Conservation (phyloP, 2,329 filamentous ascomycete genomes). For the Parafenestella ontariensis region DNA sequence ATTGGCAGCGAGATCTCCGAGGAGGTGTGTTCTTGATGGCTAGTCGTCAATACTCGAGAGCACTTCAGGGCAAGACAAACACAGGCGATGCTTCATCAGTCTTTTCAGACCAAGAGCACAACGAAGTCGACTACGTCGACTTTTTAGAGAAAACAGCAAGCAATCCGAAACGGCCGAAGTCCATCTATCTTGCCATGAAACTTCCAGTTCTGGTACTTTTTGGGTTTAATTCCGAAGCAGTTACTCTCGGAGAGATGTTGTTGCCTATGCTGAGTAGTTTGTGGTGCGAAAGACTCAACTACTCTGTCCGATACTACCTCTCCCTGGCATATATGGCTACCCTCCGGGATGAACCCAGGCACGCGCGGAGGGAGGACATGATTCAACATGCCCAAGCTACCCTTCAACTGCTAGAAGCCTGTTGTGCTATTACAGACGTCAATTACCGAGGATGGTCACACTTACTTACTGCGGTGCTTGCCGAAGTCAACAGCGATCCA, state of each 20-base stretch:
- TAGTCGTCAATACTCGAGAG: slow-evolving; percentile 70
- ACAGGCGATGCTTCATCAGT: slow-evolving; percentile 60
- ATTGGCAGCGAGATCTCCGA: slow-evolving; percentile 74
- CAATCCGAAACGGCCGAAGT: slow-evolving; percentile 69
- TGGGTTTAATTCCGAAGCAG: slow-evolving; percentile 52
- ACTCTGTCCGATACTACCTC: slow-evolving; percentile 53
- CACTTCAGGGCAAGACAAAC: slow-evolving; percentile 76
- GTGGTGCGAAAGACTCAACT: slow-evolving; percentile 54
- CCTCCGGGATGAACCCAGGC: slow-evolving; percentile 47
- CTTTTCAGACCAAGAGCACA: slow-evolving; percentile 73
- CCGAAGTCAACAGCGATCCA: slow-evolving; percentile 66
- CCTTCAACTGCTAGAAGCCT: slow-evolving; percentile 68
- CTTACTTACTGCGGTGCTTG: slow-evolving; percentile 71
- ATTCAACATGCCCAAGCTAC: slow-evolving; percentile 63
- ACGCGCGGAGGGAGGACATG: slow-evolving; percentile 54
- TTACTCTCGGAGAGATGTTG: slow-evolving; percentile 52
- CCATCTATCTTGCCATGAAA: slow-evolving; percentile 69
- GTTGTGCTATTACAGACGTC: slow-evolving; percentile 68
- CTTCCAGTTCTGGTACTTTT: slow-evolving; percentile 53
- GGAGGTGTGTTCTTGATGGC: slow-evolving; percentile 74
- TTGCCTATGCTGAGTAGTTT: slow-evolving; percentile 51
- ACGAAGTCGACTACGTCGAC: slow-evolving; percentile 62
- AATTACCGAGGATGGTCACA: slow-evolving; percentile 76
- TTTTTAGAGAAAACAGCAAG: slow-evolving; percentile 56
- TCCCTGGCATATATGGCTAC: slow-evolving; percentile 51